Base-by-base conservation (phyloP, 1,139 yeast species). In the Candida sanyaensis region DNA sequence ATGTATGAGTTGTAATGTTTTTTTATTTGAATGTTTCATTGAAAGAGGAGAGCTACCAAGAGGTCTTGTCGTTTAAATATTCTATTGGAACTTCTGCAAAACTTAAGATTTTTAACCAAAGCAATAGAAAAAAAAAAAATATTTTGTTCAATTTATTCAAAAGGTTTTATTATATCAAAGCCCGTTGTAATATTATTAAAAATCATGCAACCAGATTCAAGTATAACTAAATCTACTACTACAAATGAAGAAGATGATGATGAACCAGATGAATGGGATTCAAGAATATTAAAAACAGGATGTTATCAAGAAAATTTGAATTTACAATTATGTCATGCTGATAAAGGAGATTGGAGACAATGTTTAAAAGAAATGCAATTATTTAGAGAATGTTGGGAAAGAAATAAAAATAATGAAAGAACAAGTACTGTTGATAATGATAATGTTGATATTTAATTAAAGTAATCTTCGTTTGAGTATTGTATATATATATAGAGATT, bases 281-380 rank as follows among this genome's bases (percentile, higher is more conserved):
- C 82, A 60, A 64, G 95, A 45, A 87, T 87, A 45, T 77, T 80
- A 28, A 75, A 82, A 27, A 86, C 96, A 0, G 96, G 96, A 0
- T 87, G 96, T 59, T 80, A 81, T 40, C 83, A 75, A 42, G 90
- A 87, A 60, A 87, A 87, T 58, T 63, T 84, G 55, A 79, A 77
- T 32, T 66, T 87, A 27, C 90, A 84, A 55, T 64, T 87, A 29
- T 87, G 96, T 54, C 92, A 86, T 61, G 91, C 92, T 6, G 93
- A 87, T 54, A 85, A 83, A 0, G 84, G 86, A 4, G 95, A 87
- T 62, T 87, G 95, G 96, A 69, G 95, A 53, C 69, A 82, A 61
- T 87, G 96, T 56, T 56, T 78, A 2, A 66, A 71, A 29, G 92
- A 87, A 71, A 82, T 86, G 88, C 73, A 74, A 40, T 87, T 80